Conservation (phyloP, 306 rosid genomes). For the Albizia julibrissin region DNA sequence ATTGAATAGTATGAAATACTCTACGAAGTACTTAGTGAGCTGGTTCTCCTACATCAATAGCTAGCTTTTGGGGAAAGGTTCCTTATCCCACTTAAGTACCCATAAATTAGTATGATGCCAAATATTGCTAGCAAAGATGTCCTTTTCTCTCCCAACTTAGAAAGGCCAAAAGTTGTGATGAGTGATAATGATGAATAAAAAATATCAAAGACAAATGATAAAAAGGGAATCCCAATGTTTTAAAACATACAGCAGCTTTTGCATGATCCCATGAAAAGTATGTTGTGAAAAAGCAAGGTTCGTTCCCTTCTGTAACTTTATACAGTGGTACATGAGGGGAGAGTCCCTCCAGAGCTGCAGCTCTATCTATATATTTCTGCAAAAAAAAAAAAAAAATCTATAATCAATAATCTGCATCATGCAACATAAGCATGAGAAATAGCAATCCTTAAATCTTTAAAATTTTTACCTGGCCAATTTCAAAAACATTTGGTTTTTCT, state of each 20-base stretch:
- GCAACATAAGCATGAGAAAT: conserved; percentile 3
- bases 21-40: too few species aligned
- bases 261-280: conserved; percentile 90
- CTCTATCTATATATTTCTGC: conserved; percentile 86
- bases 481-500: conserved; percentile 88
- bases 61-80: too few species aligned
- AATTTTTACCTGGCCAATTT: conserved; percentile 74
- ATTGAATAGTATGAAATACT: too few species aligned
- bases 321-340: conserved; percentile 79
- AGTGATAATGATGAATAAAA: not conserved
- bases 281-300: conserved; percentile 94
- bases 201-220: conserved; percentile 22
- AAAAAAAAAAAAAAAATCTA: conserved; percentile 13
- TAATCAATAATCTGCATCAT: conserved; percentile 19
- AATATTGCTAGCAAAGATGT: not conserved
- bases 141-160: conserved; percentile 5
- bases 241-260: conserved; percentile 74
- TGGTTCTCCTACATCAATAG: too few species aligned
- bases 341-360: conserved; percentile 85
- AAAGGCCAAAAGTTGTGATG: conserved; percentile 9
- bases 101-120: not conserved
- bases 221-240: conserved; percentile 26
- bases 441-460: conserved; percentile 21
- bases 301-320: conserved; percentile 95
- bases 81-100: too few species aligned